These are phyloP conservation scores for Iodosphaeria phyllophila DNA, from an alignment of 2,329 filamentous ascomycete genomes.

Conservation along the genomic window DNA sequence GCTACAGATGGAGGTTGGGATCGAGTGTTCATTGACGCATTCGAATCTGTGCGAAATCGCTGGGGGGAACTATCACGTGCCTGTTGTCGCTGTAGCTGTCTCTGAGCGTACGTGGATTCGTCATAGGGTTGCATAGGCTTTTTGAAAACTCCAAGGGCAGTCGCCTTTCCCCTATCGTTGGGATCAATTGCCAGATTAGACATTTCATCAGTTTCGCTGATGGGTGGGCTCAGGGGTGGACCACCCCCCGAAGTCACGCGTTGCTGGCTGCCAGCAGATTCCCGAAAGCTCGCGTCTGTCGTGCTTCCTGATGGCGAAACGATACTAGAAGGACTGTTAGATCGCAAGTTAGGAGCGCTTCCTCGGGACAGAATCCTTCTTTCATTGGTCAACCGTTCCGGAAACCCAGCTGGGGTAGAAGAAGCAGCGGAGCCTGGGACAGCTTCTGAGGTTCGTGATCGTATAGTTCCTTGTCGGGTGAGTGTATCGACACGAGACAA, in stretches of 20 bases:
- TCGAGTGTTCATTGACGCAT: no score
- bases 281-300: no score
- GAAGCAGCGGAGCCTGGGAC: no score
- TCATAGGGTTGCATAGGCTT: slow-evolving; percentile 64
- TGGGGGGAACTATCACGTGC: slow-evolving; percentile 44
- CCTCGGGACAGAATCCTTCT: slow-evolving; percentile 30
- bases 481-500: slow-evolving; percentile 67
- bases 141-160: slow-evolving; percentile 23
- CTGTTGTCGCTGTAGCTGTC: slow-evolving; percentile 64
- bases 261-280: slow-evolving; percentile 16
- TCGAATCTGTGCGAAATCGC: slow-evolving; percentile 25
- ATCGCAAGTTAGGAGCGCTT: slow-evolving; percentile 52
- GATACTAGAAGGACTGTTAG: slow-evolving; percentile 27
- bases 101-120: slow-evolving; percentile 67
- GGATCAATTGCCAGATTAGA: slow-evolving; percentile 48
- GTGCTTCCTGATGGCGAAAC: no score
- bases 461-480: slow-evolving; percentile 38
- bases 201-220: slow-evolving; percentile 55
- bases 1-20: no score
- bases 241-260: slow-evolving; percentile 17
- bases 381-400: slow-evolving; percentile 26
- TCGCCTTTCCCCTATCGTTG: slow-evolving; percentile 38
- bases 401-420: slow-evolving; percentile 21
- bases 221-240: slow-evolving; percentile 47
- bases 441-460: slow-evolving; percentile 31